Conservation (phyloP, 306 rosid genomes). For the Prinsepia uniflora region DNA sequence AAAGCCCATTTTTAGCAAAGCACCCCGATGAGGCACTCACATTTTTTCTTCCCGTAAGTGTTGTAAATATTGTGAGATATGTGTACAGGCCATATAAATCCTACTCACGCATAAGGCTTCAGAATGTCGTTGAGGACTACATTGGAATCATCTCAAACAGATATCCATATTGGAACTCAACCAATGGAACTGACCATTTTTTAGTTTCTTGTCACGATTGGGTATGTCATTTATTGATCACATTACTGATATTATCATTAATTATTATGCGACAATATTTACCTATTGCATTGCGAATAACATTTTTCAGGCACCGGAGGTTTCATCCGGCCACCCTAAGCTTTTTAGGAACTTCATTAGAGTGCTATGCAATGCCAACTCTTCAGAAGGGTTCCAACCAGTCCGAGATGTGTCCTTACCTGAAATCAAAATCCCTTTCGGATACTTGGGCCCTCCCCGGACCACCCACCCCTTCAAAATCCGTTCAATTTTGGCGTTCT, state of each 20-base stretch:
- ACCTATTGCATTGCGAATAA: background rate
- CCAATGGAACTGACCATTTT: slow-evolving; percentile 60
- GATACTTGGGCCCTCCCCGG: slow-evolving; percentile 15
- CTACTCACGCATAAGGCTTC: slow-evolving; percentile 31
- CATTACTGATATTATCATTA: too few relatives aligned
- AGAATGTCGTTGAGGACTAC: slow-evolving; percentile 30
- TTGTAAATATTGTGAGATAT: slow-evolving; percentile 36
- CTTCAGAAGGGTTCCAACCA: slow-evolving; percentile 38
- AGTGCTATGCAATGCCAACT: slow-evolving; percentile 43
- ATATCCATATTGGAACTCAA: slow-evolving; percentile 54
- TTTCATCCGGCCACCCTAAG: slow-evolving; percentile 18
- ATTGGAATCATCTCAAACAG: slow-evolving; percentile 21
- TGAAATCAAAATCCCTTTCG: slow-evolving; percentile 24
- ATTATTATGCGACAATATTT: too few relatives aligned
- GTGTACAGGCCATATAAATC: slow-evolving; percentile 36
- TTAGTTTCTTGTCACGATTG: slow-evolving; percentile 67
- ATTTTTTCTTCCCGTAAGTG: slow-evolving; percentile 55
- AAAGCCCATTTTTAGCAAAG: slow-evolving; percentile 28
- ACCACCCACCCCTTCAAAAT: slow-evolving; percentile 4
- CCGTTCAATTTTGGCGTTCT: slow-evolving; percentile 34
- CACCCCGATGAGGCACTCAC: slow-evolving; percentile 48
- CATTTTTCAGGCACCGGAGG: slow-evolving; percentile 31
- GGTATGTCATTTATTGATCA: slow-evolving; percentile 28
- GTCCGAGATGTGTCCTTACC: slow-evolving; percentile 34
- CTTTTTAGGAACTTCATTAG: slow-evolving; percentile 36